Base-by-base conservation (phyloP, 164 flowering plant genomes). In the Cinnamomum micranthum region DNA sequence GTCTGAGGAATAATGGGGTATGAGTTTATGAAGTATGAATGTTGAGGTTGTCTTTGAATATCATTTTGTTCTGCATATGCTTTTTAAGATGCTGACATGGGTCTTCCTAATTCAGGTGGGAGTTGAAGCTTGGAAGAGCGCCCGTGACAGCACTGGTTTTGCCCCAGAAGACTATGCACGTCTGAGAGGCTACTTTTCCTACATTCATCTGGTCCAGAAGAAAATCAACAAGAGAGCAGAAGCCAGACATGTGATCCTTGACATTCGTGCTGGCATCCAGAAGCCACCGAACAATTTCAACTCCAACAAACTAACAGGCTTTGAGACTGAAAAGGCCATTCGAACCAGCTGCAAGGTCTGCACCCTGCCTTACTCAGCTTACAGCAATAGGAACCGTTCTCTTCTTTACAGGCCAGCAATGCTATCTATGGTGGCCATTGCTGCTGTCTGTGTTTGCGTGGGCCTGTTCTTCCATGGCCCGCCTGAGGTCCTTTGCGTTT, bases 341-440 rank as follows among this genome's bases (percentile, higher is more conserved):
- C 47, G 11, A 41, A 9, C 47, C 47, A 41, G 73, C 13, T 95
- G 99, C 87, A 85, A 79, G 76, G 75, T 75, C 0, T 92, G 97
- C 68, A 78, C 74, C 33, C 87, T 79, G 68, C 87, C 80, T 72
- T 85, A 80, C 73, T 28, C 81, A 23, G 77, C 76, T 47, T 84
- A 79, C 65, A 76, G 87, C 62, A 51, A 35, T 31, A 79, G 60
- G 11, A 19, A 69, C 4, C 77, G 83, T 70, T 84, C 88, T 2
- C 47, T 88, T 50, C 81, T 82, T 17, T 92, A 87, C 79, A 86
- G 90, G 59, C 98, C 99, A 0, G 89, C 85, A 65, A 84, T 93
- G 92, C 84, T 95, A 7, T 92, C 98, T 20, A 80, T 95, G 90
- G 88, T 95, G 75, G 88, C 95, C 59, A 85, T 93, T 47, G 98